Percentiles rank a stretch among this genome's conserved stretches.
Evolutionary conservation across 108 stramenopile species (phyloP).

Genomic region (Chaetoceros tenuissimus): DNA sequence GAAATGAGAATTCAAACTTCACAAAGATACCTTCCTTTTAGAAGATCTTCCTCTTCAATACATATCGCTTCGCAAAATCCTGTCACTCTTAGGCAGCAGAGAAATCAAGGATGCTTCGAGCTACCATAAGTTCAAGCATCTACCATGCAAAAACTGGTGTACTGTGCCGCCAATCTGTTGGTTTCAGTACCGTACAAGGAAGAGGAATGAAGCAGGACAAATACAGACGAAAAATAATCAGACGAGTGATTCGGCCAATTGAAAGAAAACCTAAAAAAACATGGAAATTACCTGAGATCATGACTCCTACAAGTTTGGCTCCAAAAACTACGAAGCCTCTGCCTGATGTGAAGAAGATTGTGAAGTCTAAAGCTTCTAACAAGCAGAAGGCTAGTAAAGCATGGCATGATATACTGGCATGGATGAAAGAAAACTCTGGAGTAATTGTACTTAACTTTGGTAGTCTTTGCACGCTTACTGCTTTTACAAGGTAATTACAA

Average conservation of each 20-base stretch:
- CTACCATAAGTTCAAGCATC: too few species aligned
- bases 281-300: not conserved
- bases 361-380: not conserved
- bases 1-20: too few species aligned
- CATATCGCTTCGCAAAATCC: too few species aligned
- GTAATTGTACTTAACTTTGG: conserved; percentile 65
- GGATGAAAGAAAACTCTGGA: conserved; percentile 44
- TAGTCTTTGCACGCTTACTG: conserved; percentile 50
- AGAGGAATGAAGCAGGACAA: not conserved
- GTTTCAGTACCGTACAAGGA: too few species aligned
- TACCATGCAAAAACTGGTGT: too few species aligned
- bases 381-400: not conserved
- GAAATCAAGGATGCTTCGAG: too few species aligned
- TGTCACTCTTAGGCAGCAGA: too few species aligned
- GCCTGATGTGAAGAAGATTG: not conserved
- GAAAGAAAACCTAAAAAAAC: not conserved
- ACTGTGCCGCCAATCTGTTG: too few species aligned
- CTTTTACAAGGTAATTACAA: conserved; percentile 70
- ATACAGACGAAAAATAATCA: not conserved
- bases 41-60: too few species aligned
- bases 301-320: not conserved
- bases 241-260: not conserved
- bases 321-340: not conserved
- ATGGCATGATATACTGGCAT: conserved; percentile 3
- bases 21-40: too few species aligned